Conservation (phyloP, 129 eudicot species). For the Heracleum sosnowskyi region DNA sequence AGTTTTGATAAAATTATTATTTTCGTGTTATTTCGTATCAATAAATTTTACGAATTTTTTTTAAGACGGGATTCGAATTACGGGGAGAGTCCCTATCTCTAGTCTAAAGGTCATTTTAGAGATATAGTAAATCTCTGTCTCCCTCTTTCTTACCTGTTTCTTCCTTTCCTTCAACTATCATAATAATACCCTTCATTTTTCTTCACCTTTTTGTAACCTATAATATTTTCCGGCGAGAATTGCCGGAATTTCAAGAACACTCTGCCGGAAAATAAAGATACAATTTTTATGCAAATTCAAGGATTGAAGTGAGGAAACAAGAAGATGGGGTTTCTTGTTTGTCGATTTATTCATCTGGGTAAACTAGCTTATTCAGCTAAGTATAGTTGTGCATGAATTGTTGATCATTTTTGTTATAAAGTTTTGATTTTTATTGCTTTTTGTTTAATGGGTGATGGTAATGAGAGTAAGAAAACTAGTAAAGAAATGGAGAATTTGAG, state of each 20-base stretch:
- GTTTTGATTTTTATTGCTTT: background rate
- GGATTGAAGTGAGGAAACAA: background rate
- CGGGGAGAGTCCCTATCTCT: constrained; percentile 5
- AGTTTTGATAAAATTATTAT: too few species aligned
- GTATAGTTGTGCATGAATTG: constrained; percentile 3
- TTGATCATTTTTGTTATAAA: constrained; percentile 1
- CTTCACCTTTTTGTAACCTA: background rate
- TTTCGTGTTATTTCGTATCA: too few species aligned
- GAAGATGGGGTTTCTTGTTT: background rate
- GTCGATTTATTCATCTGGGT: constrained; percentile 21
- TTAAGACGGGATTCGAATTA: too few species aligned
- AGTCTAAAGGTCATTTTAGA: constrained; percentile 22
- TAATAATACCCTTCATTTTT: background rate
- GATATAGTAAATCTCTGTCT: background rate
- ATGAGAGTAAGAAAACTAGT: constrained; percentile 12
- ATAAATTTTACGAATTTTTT: too few species aligned
- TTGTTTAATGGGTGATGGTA: constrained; percentile 25
- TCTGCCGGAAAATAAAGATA: background rate
- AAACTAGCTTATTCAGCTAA: constrained; percentile 17
- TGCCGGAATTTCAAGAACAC: background rate
- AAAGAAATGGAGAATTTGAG: constrained; percentile 39
- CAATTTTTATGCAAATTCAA: background rate
- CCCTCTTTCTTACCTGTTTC: constrained; percentile 4
- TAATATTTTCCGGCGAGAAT: background rate
- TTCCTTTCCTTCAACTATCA: background rate